These are phyloP conservation scores for Pythium utonaiense DNA, from an alignment of 352 stramenopile species.

Conservation along the genomic window DNA sequence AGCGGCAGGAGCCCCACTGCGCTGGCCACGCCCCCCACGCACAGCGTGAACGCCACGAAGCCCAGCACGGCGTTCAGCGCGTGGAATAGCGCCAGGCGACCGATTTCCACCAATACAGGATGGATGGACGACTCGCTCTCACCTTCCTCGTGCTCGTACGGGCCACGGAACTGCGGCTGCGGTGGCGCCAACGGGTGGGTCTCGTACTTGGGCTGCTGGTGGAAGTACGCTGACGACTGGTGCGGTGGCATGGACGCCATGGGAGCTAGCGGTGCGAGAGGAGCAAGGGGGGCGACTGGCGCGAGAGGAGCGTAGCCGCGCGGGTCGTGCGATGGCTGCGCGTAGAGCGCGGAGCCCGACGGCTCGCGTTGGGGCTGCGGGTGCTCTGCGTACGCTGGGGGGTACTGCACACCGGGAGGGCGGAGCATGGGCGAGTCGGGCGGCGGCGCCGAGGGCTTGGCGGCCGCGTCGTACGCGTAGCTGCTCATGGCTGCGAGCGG, in stretches of 20 bases:
- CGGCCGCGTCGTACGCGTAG: constrained; percentile 7
- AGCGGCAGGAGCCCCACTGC: constrained; percentile 44
- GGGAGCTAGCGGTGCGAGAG: constrained; percentile 1
- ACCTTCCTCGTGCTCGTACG: neutral
- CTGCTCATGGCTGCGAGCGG: neutral
- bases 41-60: constrained; percentile 10
- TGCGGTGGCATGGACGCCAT: constrained; percentile 5
- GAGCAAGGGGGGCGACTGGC: neutral
- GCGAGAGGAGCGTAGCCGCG: neutral
- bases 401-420: neutral
- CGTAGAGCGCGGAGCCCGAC: constrained; percentile 4
- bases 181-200: neutral
- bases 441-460: constrained; percentile 16
- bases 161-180: neutral
- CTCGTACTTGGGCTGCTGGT: constrained; percentile 3
- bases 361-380: neutral
- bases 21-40: constrained; percentile 5
- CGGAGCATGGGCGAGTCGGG: constrained; percentile 11
- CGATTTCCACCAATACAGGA: neutral
- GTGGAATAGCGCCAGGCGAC: constrained; percentile 12
- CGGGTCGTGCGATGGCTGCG: neutral
- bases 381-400: neutral
- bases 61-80: constrained; percentile 11
- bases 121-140: constrained; percentile 13
- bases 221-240: constrained; percentile 10